These are phyloP conservation scores for Royoungia palumana DNA, from an alignment of 768 basidiomycete species.

Conservation along the genomic window DNA sequence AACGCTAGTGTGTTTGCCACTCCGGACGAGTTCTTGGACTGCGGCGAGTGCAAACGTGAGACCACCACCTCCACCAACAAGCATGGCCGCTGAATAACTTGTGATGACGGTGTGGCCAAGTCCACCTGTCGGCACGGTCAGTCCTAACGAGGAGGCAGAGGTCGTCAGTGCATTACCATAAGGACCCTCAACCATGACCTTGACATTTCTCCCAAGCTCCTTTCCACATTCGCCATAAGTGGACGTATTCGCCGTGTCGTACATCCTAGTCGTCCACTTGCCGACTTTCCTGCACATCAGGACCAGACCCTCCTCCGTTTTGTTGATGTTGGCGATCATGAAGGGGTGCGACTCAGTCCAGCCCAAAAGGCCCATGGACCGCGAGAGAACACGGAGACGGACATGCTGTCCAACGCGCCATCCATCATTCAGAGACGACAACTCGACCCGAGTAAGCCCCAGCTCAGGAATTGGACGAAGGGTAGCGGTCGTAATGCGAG, in stretches of 20 bases:
- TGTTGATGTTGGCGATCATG: conserved; percentile 68
- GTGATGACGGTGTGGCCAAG: conserved; percentile 59
- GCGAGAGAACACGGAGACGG: conserved; percentile 59
- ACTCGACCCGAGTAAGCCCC: conserved; percentile 59
- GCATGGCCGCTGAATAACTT: conserved; percentile 63
- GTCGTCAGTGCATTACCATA: conserved; percentile 38
- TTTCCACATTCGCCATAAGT: conserved; percentile 30
- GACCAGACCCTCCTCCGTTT: conserved; percentile 56
- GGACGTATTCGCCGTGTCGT: conserved; percentile 43
- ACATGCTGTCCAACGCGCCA: conserved; percentile 88
- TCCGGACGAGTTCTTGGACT: conserved; percentile 58
- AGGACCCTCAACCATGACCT: conserved; percentile 53
- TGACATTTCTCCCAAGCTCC: conserved; percentile 28
- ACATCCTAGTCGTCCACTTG: conserved; percentile 60
- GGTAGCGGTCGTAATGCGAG: conserved; percentile 56
- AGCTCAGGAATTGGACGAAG: conserved; percentile 63
- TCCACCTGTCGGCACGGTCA: conserved; percentile 39
- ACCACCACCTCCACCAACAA: conserved; percentile 74
- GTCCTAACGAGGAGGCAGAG: neutral
- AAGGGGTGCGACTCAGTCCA: conserved; percentile 75
- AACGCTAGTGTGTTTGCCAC: conserved; percentile 47
- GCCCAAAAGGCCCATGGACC: conserved; percentile 52
- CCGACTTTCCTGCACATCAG: conserved; percentile 67
- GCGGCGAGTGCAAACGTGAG: conserved; percentile 65
- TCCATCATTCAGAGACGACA: conserved; percentile 60